Conservation (phyloP, 2,329 filamentous ascomycete genomes). For the Aspergillus uvarum region DNA sequence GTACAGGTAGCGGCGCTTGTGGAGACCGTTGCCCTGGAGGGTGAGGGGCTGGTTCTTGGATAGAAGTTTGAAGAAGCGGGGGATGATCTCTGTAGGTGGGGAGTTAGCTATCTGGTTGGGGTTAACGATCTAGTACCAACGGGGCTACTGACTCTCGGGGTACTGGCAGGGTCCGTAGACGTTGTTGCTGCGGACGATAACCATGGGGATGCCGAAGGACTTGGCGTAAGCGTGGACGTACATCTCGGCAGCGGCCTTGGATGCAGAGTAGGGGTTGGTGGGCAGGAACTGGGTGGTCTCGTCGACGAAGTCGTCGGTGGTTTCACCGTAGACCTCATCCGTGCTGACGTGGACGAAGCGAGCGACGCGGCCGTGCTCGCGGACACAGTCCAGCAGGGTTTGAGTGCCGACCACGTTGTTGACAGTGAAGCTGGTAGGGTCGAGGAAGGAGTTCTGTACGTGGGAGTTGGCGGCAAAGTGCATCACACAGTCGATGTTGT, state of each 20-base stretch:
- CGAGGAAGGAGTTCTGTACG: slow-evolving; percentile 78
- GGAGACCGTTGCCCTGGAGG: slow-evolving; percentile 73
- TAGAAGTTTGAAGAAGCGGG: slow-evolving; percentile 74
- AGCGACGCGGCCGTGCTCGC: slow-evolving; percentile 63
- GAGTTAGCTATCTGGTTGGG: neutral
- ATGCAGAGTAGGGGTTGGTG: slow-evolving; percentile 79
- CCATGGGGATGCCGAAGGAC: slow-evolving; percentile 75
- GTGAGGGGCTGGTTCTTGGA: slow-evolving; percentile 66
- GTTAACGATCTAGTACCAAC: neutral
- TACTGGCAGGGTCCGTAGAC: slow-evolving; percentile 84
- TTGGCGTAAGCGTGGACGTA: slow-evolving; percentile 83
- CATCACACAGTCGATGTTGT: slow-evolving; percentile 76
- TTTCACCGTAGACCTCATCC: slow-evolving; percentile 83
- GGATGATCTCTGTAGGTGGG: slow-evolving; percentile 64
- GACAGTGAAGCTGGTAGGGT: slow-evolving; percentile 77
- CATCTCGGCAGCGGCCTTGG: slow-evolving; percentile 81
- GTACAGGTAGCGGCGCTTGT: slow-evolving; percentile 73
- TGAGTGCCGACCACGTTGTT: slow-evolving; percentile 85
- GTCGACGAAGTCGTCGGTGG: slow-evolving; percentile 45
- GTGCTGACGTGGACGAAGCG: slow-evolving; percentile 81
- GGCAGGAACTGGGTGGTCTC: slow-evolving; percentile 74
- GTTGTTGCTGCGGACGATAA: slow-evolving; percentile 80
- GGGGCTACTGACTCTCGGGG: slow-evolving; percentile 67
- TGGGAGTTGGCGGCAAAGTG: slow-evolving; percentile 86
- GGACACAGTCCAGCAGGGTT: slow-evolving; percentile 73